A percentile compares a stretch with the other conserved stretches of the same genome.
Conservation (phyloP, 2,329 filamentous ascomycete species). For the Ophiostoma himal-ulmi region DNA sequence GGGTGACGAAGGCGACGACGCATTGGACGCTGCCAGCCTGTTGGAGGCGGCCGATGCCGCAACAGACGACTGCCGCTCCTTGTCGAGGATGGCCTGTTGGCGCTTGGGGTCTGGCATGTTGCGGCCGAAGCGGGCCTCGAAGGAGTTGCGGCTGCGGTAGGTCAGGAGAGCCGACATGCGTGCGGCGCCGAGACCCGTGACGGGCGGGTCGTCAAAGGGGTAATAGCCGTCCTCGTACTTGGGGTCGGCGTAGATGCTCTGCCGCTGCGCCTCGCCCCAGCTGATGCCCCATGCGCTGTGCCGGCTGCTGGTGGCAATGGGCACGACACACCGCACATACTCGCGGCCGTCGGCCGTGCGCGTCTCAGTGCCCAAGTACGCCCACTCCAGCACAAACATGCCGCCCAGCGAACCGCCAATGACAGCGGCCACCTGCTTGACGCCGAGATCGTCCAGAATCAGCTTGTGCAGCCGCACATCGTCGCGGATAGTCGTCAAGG, state of each 20-base stretch:
- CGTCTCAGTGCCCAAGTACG: conserved; percentile 67
- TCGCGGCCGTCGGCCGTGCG: conserved; percentile 36
- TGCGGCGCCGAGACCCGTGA: conserved; percentile 81
- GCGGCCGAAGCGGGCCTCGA: conserved; percentile 88
- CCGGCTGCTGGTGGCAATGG: conserved; percentile 76
- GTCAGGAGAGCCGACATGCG: conserved; percentile 96
- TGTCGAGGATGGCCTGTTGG: conserved; percentile 73
- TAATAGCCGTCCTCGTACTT: conserved; percentile 99
- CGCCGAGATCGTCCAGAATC: conserved; percentile 72
- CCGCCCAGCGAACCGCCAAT: conserved; percentile 81
- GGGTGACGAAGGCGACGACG: conserved; percentile 34
- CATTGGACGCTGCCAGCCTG: background rate
- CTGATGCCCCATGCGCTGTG: conserved; percentile 89
- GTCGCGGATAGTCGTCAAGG: conserved; percentile 88
- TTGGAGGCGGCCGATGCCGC: background rate
- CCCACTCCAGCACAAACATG: conserved; percentile 88
- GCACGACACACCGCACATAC: conserved; percentile 73
- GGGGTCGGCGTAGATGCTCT: conserved; percentile 95
- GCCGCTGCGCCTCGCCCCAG: conserved; percentile 82
- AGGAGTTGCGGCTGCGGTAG: conserved; percentile 93
- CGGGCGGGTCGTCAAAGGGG: conserved; percentile 75
- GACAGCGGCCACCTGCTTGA: conserved; percentile 70
- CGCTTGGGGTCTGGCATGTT: conserved; percentile 84
- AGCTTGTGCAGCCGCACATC: conserved; percentile 89
- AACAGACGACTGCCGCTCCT: conserved; percentile 43